phyloP scores from a whole-genome alignment of 768 basidiomycete species.

The Hypsizygus marmoreus region DNA sequence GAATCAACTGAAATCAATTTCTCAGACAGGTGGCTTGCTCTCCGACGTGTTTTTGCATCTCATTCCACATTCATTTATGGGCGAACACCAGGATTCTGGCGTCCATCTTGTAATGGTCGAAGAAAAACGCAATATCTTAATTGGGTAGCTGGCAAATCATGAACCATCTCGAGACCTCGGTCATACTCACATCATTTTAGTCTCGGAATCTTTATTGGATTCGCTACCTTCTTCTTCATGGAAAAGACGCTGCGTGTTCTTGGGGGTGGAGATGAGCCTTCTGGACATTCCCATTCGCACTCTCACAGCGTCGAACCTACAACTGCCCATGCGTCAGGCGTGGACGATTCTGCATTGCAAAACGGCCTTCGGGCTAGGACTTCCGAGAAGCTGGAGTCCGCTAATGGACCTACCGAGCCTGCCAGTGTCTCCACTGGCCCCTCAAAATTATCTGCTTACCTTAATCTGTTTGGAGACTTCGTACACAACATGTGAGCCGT shows the following conservation, averaged over 20 bases:
- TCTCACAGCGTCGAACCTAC: slow-evolving; percentile 45
- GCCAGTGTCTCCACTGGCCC: slow-evolving; percentile 47
- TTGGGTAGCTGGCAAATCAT: slow-evolving; percentile 73
- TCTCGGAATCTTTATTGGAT: slow-evolving; percentile 82
- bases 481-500: slow-evolving; percentile 84
- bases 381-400: slow-evolving; percentile 27
- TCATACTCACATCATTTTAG: slow-evolving; percentile 34
- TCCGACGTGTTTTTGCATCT: slow-evolving; percentile 94
- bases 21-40: slow-evolving; percentile 83
- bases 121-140: slow-evolving; percentile 87
- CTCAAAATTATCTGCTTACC: slow-evolving; percentile 86
- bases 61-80: slow-evolving; percentile 90
- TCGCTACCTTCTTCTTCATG: slow-evolving; percentile 90
- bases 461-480: slow-evolving; percentile 92
- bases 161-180: background rate
- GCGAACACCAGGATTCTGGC: slow-evolving; percentile 73
- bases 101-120: slow-evolving; percentile 84
- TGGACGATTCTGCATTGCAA: slow-evolving; percentile 37
- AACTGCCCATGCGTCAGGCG: slow-evolving; percentile 47
- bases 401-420: slow-evolving; percentile 19
- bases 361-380: slow-evolving; percentile 56
- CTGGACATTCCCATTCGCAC: slow-evolving; percentile 64
- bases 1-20: slow-evolving; percentile 1
- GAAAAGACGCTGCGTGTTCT: slow-evolving; percentile 89
- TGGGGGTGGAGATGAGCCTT: slow-evolving; percentile 56